These are phyloP conservation scores for Diutina ranongensis DNA, from an alignment of 1,139 yeast species.

Conservation along the genomic window DNA sequence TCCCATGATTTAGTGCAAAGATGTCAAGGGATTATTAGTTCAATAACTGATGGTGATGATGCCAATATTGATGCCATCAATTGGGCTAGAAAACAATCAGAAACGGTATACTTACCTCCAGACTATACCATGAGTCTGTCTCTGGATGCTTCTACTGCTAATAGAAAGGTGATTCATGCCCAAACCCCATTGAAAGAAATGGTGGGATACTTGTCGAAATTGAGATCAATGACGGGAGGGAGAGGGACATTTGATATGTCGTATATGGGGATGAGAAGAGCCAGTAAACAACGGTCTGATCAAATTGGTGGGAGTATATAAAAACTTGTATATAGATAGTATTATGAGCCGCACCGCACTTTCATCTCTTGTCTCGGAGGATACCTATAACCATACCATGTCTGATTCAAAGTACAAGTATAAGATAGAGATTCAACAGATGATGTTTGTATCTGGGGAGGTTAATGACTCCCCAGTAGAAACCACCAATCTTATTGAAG, in stretches of 20 bases:
- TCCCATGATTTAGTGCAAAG: constrained; percentile 63
- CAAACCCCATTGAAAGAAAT: constrained; percentile 79
- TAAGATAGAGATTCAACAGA: constrained; percentile 82
- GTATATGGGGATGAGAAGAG: constrained; percentile 60
- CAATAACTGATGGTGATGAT: constrained; percentile 54
- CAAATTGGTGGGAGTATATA: background rate
- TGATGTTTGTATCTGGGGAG: constrained; percentile 98
- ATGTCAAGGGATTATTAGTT: constrained; percentile 58
- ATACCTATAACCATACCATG: background rate
- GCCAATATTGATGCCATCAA: constrained; percentile 26
- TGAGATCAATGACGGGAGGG: constrained; percentile 84
- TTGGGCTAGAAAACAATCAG: constrained; percentile 42
- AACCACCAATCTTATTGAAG: constrained; percentile 85
- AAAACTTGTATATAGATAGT: background rate
- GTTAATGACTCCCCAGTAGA: constrained; percentile 89
- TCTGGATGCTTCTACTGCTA: constrained; percentile 12
- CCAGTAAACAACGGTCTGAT: constrained; percentile 12
- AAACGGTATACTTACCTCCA: constrained; percentile 43
- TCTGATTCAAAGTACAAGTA: constrained; percentile 45
- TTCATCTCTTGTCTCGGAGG: too few species aligned
- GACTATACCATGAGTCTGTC: constrained; percentile 32
- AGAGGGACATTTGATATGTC: constrained; percentile 77
- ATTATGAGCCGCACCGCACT: background rate
- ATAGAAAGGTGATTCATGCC: constrained; percentile 52
- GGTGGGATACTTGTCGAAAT: constrained; percentile 74